phyloP scores from a whole-genome alignment of 2,329 filamentous ascomycete species.

The Pseudocercospora ulei region DNA sequence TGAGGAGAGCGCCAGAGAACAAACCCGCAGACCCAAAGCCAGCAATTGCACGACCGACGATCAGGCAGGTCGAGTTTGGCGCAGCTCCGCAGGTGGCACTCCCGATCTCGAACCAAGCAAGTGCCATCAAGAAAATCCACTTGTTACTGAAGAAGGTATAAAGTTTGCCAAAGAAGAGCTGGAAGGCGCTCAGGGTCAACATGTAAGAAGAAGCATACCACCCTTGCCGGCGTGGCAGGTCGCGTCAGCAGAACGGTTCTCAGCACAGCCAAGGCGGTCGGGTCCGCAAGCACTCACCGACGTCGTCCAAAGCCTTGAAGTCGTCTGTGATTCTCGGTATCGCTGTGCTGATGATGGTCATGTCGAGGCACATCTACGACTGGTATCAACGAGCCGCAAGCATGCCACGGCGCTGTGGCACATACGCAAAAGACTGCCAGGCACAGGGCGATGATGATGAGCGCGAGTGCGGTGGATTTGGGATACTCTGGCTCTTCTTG shows the following conservation, averaged over 20 bases:
- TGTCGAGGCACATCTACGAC: conserved; percentile 7
- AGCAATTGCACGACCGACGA: conserved; percentile 45
- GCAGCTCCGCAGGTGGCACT: conserved; percentile 45
- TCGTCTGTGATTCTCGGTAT: conserved; percentile 35
- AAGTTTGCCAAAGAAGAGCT: conserved; percentile 38
- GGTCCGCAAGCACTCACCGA: no score
- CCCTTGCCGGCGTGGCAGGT: not conserved
- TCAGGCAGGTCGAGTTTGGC: conserved; percentile 42
- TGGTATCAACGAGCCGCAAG: not conserved
- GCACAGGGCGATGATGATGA: conserved; percentile 9
- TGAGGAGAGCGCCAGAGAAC: conserved; percentile 35
- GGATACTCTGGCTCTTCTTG: conserved; percentile 3
- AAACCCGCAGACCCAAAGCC: conserved; percentile 47
- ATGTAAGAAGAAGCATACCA: conserved; percentile 29
- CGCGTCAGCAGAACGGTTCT: no score
- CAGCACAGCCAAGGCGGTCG: no score
- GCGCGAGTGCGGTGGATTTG: not conserved
- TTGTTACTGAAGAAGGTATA: conserved; percentile 38
- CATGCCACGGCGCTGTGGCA: no score
- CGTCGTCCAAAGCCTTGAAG: conserved; percentile 33
- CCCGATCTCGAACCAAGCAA: conserved; percentile 40
- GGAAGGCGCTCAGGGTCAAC: conserved; percentile 28
- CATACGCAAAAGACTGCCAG: conserved; percentile 6
- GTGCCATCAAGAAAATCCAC: conserved; percentile 36
- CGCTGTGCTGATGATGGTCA: conserved; percentile 28